Evolutionary conservation across 163 green algal species (phyloP), one percentile per base, ranked within the genome.

Genomic region (Chlorella variabilis): DNA sequence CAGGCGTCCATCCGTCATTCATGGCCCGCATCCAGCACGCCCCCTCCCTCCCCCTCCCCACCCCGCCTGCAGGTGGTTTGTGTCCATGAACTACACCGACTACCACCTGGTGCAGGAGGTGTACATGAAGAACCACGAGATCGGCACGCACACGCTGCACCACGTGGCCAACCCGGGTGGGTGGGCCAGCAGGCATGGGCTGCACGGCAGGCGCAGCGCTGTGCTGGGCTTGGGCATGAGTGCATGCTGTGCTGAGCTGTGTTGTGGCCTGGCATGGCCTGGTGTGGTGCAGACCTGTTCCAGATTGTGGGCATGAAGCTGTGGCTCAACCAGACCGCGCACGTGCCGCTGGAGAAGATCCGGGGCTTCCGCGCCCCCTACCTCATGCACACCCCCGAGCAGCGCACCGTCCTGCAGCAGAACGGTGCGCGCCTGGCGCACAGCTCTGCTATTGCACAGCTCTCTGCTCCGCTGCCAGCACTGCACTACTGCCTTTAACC

Each of bases 271-370:
- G n/a, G n/a, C n/a, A n/a, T n/a, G n/a, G n/a, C n/a, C n/a, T n/a
- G n/a, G n/a, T n/a, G n/a, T 2, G 36, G 36, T 76, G 76, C 77
- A 83, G 77, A 77, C 54, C 34, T 78, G 23, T 66, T 77, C 25
- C 63, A 82, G 54, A 86, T 86, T n/a, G 65, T 86, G 68, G 65
- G 48, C 58, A 78, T 73, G 73, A 86, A 86, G 81, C 63, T 73
- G 42, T 86, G 74, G 74, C 74, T 82, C 54, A 86, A 86, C 74
- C 74, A 82, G 63, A 85, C 71, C 5, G 80, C 80, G 5, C 49
- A 77, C 42, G 38, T 85, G 27, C 80, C 80, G 6, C 54, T 85
- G 34, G 80, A 85, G 71, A 79, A 81, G 61, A 80, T 84, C 34
- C 54, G 73, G 73, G 80, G 80, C 56, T 85, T 85, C 80, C 80